Evolutionary conservation across 2,329 filamentous ascomycete genomes (phyloP), one percentile per base, ranked within the genome.

Genomic region (Fonsecaea nubica): DNA sequence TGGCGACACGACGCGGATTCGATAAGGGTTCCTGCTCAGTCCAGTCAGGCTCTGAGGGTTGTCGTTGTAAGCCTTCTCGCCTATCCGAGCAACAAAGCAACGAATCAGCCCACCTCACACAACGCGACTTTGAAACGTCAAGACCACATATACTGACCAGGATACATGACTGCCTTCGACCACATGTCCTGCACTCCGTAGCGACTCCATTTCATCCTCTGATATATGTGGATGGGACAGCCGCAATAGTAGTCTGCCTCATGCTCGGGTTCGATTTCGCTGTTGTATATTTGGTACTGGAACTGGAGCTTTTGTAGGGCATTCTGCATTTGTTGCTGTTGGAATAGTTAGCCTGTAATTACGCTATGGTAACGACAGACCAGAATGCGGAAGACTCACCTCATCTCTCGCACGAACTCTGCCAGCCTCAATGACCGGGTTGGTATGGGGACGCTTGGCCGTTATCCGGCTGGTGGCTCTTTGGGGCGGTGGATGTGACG

Each of bases 111-210:
- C 3, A 12, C 2, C 15, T 30, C 38, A 58, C 15, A 13, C 15
- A 38, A 32, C 53, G 13, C 13, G 9, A 35, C 30, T 6, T 32
- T 0, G 21, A n/a, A 42, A 12, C 21, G 33, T 48, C 30, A 50
- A 48, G n/a, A 52, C 18, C n/a, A 15, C 42, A 30, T 15, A 21
- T 55, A 32, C 58, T 76, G 76, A 70, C 80, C 80, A 38, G 81
- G 81, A 69, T 83, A 83, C 76, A 82, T 80, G 61, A 83, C 81
- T 1, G 81, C 81, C 64, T 77, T 76, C 18, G 77, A 77, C 81
- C 81, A 83, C 69, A 74, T 74, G 5, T 80, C 73, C 61, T 81
- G 79, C 2, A 82, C 75, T 4, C 56, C 57, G 30, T 79, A 75
- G 6, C 81, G 77, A n/a, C 63, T 67, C 61, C 72, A 72, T 68